These are phyloP conservation scores for Talaromyces thailandensis DNA, from an alignment of 495 filamentous ascomycete species.

Conservation along the genomic window DNA sequence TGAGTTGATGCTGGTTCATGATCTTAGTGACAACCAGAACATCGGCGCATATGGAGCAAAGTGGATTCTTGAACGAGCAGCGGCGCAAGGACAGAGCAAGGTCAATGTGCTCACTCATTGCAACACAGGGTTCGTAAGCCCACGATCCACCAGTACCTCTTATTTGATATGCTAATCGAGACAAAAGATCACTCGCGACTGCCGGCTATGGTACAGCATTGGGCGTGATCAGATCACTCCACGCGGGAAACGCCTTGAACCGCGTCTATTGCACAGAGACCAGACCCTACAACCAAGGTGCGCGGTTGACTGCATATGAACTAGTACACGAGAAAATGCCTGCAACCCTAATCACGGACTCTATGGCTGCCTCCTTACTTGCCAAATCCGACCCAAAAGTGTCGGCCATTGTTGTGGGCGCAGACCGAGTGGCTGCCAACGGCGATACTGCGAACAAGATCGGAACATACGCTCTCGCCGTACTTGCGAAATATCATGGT, in stretches of 20 bases:
- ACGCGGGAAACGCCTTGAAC: conserved; percentile 50
- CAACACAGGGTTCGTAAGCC: conserved; percentile 69
- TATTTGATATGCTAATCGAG: conserved; percentile 6
- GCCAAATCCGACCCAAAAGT: conserved; percentile 51
- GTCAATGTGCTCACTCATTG: conserved; percentile 86
- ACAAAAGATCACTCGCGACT: conserved; percentile 73
- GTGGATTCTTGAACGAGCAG: conserved; percentile 58
- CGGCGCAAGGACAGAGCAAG: conserved; percentile 23
- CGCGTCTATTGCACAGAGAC: conserved; percentile 96
- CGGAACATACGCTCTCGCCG: conserved; percentile 86
- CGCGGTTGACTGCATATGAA: conserved; percentile 90
- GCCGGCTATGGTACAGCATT: conserved; percentile 94
- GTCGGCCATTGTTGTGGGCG: conserved; percentile 83
- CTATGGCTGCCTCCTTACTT: conserved; percentile 86
- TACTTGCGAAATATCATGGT: conserved; percentile 75
- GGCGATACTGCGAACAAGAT: conserved; percentile 99
- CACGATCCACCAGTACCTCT: not conserved
- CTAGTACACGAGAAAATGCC: conserved; percentile 88
- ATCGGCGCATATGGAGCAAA: conserved; percentile 78
- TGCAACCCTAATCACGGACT: conserved; percentile 90
- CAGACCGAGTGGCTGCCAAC: conserved; percentile 90
- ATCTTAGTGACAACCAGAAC: conserved; percentile 72
- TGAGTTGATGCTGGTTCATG: conserved; percentile 79
- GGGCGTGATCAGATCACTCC: conserved; percentile 83
- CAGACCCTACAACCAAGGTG: conserved; percentile 95